Conservation (phyloP, 176 grass and related monocot species). For the Oryza meyeriana region DNA sequence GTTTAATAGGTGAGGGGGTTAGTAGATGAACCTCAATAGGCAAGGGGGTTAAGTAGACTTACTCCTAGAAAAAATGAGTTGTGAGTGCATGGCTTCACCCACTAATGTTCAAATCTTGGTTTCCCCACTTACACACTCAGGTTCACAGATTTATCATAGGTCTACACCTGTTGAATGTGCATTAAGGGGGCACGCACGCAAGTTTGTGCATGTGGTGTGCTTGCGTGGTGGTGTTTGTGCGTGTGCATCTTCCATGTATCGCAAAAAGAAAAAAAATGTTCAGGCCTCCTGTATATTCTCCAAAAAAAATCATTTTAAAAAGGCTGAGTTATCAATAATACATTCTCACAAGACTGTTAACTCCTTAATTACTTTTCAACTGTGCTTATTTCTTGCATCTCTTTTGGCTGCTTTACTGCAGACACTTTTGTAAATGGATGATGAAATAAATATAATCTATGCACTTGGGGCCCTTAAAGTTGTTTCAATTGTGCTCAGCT, state of each 20-base stretch:
- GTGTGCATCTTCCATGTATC: neutral
- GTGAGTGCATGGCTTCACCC: neutral
- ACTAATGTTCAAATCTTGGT: neutral
- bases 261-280: too few species aligned
- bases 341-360: neutral
- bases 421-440: neutral
- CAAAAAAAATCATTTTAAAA: neutral
- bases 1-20: too few species aligned
- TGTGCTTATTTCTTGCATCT: neutral
- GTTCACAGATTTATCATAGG: neutral
- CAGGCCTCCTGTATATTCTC: too few species aligned
- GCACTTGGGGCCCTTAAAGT: neutral
- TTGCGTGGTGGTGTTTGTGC: neutral
- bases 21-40: too few species aligned
- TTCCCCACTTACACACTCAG: neutral
- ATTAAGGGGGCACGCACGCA: neutral
- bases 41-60: too few species aligned
- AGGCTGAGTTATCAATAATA: neutral
- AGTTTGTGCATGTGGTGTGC: neutral
- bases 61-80: neutral
- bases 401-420: constrained; percentile 4
- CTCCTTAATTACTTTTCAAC: constrained; percentile 1
- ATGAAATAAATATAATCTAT: constrained; percentile 2
- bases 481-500: neutral
- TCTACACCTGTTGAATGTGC: neutral